Percentiles rank a stretch among this genome's conserved stretches.
These are phyloP conservation scores for Ophiostoma sp. DNA, from an alignment of 2,329 filamentous ascomycete species.

Conservation along the genomic window DNA sequence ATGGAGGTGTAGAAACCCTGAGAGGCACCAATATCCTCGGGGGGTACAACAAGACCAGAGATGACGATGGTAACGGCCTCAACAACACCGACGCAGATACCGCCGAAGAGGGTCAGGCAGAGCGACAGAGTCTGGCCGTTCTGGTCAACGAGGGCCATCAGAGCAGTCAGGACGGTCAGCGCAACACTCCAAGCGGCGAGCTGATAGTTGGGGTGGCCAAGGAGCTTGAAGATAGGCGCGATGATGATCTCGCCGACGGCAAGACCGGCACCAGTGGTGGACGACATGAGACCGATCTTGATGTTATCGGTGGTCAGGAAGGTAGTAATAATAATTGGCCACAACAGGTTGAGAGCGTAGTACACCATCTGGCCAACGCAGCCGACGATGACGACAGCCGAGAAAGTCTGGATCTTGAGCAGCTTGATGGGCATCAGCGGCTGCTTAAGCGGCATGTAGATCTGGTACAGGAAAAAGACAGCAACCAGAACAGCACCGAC, in stretches of 20 bases:
- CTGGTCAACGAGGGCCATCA: conserved; percentile 17
- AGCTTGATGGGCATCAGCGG: conserved; percentile 22
- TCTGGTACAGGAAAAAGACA: conserved; percentile 22
- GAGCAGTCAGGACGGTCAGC: conserved; percentile 15
- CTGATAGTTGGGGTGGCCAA: conserved; percentile 22
- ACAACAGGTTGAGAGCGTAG: conserved; percentile 25
- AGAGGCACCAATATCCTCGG: conserved; percentile 24
- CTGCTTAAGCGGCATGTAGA: conserved; percentile 21
- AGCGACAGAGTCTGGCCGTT: conserved; percentile 20
- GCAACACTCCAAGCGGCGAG: conserved; percentile 6
- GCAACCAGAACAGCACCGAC: conserved; percentile 37
- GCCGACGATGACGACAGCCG: conserved; percentile 15
- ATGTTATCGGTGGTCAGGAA: conserved; percentile 25
- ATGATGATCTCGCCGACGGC: conserved; percentile 21
- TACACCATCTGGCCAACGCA: conserved; percentile 25
- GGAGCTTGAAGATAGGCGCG: conserved; percentile 16
- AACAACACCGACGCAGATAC: conserved; percentile 17
- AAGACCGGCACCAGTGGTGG: conserved; percentile 21
- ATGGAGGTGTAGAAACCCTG: conserved; percentile 18
- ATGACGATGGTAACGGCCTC: conserved; percentile 23
- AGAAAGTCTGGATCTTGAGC: conserved; percentile 22
- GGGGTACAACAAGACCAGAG: conserved; percentile 15
- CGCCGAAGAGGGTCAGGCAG: conserved; percentile 4
- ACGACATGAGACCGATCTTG: conserved; percentile 24
- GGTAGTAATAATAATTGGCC: conserved; percentile 19